These are phyloP conservation scores for Simplicillium aogashimaense DNA, from an alignment of 2,329 filamentous ascomycete species.

Conservation along the genomic window DNA sequence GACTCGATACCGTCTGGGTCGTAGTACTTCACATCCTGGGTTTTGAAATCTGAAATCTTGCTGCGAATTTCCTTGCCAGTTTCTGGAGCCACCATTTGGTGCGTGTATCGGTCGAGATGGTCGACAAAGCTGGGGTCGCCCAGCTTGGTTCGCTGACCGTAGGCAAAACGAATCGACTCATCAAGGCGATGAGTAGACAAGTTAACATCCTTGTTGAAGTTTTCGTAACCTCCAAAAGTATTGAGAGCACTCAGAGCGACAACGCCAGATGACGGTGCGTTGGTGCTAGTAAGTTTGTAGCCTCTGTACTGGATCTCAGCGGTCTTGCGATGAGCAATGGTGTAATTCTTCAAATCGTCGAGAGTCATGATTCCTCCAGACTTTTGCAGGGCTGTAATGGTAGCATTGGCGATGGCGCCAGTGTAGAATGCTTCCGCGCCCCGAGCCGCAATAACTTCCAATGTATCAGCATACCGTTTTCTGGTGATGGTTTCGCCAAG, in stretches of 20 bases:
- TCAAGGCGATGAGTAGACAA: conserved; percentile 70
- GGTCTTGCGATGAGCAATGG: conserved; percentile 50
- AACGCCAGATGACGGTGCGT: conserved; percentile 63
- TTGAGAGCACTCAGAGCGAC: conserved; percentile 68
- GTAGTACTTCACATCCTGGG: conserved; percentile 29
- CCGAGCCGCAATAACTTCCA: conserved; percentile 57
- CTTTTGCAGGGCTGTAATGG: conserved; percentile 52
- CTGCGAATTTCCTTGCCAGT: conserved; percentile 42
- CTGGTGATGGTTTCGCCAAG: conserved; percentile 67
- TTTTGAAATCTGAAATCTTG: conserved; percentile 30
- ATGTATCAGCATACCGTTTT: conserved; percentile 62
- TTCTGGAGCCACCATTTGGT: conserved; percentile 53
- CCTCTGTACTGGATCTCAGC: conserved; percentile 56
- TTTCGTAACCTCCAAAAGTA: conserved; percentile 60
- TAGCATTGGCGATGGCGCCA: conserved; percentile 60
- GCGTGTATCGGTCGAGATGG: conserved; percentile 49
- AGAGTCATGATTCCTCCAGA: conserved; percentile 69
- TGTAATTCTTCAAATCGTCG: conserved; percentile 64
- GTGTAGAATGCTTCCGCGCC: conserved; percentile 62
- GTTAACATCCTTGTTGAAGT: conserved; percentile 45
- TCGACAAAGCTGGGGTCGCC: conserved; percentile 67
- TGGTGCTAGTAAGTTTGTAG: conserved; percentile 56
- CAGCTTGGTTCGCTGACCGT: conserved; percentile 61
- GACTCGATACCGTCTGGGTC: conserved; percentile 35
- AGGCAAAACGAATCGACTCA: conserved; percentile 75